Evolutionary conservation across 352 stramenopile species (phyloP).

Genomic region (Phytophthora fragariaefolia): DNA sequence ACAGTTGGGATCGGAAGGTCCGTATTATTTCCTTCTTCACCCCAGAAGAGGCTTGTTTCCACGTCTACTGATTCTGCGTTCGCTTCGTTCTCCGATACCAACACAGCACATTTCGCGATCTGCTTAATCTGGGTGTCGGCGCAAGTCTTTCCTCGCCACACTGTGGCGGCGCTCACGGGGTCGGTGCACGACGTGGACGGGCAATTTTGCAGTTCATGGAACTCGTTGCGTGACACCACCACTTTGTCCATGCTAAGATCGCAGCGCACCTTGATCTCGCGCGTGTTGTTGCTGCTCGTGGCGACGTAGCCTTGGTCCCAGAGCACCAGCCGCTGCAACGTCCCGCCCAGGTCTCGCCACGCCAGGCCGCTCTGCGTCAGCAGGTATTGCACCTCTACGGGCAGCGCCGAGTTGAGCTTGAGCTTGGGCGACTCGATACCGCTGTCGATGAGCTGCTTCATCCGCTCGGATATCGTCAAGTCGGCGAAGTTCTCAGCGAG

Average conservation of each 20-base stretch:
- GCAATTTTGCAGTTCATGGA: constrained; percentile 40
- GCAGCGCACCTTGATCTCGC: constrained; percentile 38
- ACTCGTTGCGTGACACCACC: constrained; percentile 36
- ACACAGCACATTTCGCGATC: constrained; percentile 41
- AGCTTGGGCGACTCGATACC: constrained; percentile 44
- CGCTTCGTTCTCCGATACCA: constrained; percentile 30
- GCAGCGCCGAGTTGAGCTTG: constrained; percentile 30
- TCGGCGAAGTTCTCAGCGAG: constrained; percentile 25
- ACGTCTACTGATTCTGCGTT: constrained; percentile 26
- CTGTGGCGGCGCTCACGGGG: constrained; percentile 8
- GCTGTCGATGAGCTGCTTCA: constrained; percentile 29
- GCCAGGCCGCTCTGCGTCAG: constrained; percentile 28
- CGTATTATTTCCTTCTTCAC: constrained; percentile 52
- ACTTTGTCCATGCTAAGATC: constrained; percentile 56
- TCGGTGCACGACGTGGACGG: constrained; percentile 26
- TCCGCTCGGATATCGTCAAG: constrained; percentile 36
- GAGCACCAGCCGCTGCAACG: constrained; percentile 61
- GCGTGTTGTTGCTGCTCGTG: constrained; percentile 35
- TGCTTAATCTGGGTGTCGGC: constrained; percentile 38
- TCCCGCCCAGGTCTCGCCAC: constrained; percentile 51
- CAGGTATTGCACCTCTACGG: constrained; percentile 40
- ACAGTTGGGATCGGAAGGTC: constrained; percentile 48
- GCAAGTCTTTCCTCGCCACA: constrained; percentile 33
- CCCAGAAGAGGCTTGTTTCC: constrained; percentile 45
- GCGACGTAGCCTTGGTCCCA: constrained; percentile 58